phyloP scores from a whole-genome alignment of 164 flowering plant species.

The Hamamelis virginiana region DNA sequence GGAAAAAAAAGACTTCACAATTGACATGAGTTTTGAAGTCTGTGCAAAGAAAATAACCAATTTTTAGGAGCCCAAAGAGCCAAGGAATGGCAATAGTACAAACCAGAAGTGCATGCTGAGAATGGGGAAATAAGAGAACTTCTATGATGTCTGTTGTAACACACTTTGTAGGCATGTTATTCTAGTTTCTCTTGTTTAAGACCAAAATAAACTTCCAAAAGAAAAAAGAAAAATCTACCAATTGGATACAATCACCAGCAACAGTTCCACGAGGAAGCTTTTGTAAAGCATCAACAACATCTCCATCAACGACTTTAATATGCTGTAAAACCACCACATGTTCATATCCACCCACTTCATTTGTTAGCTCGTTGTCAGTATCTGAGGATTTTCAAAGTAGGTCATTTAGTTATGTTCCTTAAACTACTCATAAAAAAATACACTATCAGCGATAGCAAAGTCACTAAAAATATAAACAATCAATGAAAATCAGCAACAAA shows the following conservation, averaged over 20 bases:
- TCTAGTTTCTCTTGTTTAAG: neutral
- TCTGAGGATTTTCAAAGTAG: conserved; percentile 41
- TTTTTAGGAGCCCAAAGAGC: neutral
- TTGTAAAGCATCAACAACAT: conserved; percentile 51
- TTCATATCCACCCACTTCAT: conserved; percentile 93
- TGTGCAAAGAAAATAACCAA: neutral
- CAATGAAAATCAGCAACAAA: conserved; percentile 1
- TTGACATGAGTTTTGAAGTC: neutral
- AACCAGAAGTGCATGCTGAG: neutral
- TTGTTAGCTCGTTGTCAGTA: conserved; percentile 79
- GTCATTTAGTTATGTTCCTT: neutral
- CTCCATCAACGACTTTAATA: conserved; percentile 77
- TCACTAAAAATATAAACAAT: neutral
- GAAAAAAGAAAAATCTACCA: neutral
- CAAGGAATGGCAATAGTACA: neutral
- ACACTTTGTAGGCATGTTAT: too few species aligned
- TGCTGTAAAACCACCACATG: conserved; percentile 63
- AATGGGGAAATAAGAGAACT: neutral
- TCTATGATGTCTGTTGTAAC: neutral
- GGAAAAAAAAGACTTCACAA: neutral
- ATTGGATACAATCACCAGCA: conserved; percentile 90
- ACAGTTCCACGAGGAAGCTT: conserved; percentile 75
- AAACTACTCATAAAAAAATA: neutral
- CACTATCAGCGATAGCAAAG: neutral
- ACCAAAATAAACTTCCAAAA: neutral